phyloP scores from a whole-genome alignment of 1,284 basidiomycete species.

The Sporisorium reilianum region DNA sequence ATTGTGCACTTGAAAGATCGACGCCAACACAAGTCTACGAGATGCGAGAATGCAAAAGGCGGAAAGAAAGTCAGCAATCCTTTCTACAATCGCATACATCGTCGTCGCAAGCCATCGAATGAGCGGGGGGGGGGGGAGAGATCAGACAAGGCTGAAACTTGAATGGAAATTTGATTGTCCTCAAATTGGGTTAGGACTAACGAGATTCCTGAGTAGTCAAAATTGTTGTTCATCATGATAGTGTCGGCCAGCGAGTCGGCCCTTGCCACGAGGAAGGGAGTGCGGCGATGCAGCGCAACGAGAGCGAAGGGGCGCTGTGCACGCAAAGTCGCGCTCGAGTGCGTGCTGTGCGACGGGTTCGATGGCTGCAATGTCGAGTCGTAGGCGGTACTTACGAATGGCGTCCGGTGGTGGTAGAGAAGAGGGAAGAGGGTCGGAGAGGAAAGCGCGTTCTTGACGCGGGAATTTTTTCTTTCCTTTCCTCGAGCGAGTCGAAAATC shows the following conservation, averaged over 20 bases:
- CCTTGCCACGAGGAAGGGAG: no score
- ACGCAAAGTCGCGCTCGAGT: no score
- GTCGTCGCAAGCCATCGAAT: neutral
- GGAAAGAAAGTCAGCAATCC: neutral
- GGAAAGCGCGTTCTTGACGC: neutral
- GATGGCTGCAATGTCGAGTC: neutral
- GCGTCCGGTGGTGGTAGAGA: conserved; percentile 22
- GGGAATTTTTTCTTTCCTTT: neutral
- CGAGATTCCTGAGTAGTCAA: conserved; percentile 56
- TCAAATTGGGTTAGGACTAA: conserved; percentile 49
- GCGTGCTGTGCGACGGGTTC: neutral
- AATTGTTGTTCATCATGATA: conserved; percentile 46
- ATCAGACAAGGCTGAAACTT: conserved; percentile 59
- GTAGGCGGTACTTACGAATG: conserved; percentile 11
- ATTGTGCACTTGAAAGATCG: no score
- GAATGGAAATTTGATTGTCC: conserved; percentile 56
- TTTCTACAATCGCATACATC: no score
- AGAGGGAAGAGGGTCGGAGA: neutral
- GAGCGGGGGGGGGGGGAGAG: neutral
- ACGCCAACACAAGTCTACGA: no score
- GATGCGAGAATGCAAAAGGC: neutral
- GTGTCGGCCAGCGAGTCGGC: no score
- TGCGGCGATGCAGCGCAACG: no score
- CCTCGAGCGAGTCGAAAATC: neutral
- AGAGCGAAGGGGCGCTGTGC: no score